Evolutionary conservation across 2,329 filamentous ascomycete species (phyloP).

Genomic region (Corniculantispora saksenae): DNA sequence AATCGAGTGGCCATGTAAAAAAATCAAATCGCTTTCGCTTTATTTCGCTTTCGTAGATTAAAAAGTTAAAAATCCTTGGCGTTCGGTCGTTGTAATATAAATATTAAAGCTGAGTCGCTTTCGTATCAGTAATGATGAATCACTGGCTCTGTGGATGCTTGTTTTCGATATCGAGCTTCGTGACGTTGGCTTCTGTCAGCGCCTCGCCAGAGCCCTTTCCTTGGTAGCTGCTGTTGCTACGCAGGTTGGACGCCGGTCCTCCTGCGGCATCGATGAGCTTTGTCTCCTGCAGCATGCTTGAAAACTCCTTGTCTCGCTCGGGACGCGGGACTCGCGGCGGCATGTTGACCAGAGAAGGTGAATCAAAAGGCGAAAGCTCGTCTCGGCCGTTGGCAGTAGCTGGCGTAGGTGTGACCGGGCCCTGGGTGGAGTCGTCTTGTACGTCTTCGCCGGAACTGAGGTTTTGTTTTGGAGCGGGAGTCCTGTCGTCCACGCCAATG

Average conservation of each 20-base stretch:
- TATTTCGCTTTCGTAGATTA: constrained; percentile 1
- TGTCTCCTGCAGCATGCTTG: constrained; percentile 46
- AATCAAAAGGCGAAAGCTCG: constrained; percentile 46
- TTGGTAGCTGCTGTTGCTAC: constrained; percentile 38
- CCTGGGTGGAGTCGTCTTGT: constrained; percentile 30
- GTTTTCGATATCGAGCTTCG: constrained; percentile 44
- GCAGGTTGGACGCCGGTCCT: constrained; percentile 32
- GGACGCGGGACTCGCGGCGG: constrained; percentile 35
- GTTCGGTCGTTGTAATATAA: neutral
- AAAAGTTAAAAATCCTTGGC: neutral
- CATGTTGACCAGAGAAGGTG: constrained; percentile 33
- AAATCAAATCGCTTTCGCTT: constrained; percentile 2
- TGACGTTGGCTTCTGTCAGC: constrained; percentile 57
- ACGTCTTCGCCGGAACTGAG: constrained; percentile 23
- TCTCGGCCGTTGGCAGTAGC: constrained; percentile 38
- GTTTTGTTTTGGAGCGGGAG: neutral
- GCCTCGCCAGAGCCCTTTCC: constrained; percentile 42
- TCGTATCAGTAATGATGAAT: neutral
- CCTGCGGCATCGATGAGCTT: constrained; percentile 51
- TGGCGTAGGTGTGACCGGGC: constrained; percentile 43
- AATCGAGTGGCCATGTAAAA: neutral
- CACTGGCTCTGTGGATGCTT: constrained; percentile 11
- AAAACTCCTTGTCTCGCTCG: constrained; percentile 43
- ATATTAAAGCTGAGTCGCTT: neutral
- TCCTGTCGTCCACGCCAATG: constrained; percentile 32